Base-by-base conservation (phyloP, 306 rosid genomes). In the Vachellia collinsii region DNA sequence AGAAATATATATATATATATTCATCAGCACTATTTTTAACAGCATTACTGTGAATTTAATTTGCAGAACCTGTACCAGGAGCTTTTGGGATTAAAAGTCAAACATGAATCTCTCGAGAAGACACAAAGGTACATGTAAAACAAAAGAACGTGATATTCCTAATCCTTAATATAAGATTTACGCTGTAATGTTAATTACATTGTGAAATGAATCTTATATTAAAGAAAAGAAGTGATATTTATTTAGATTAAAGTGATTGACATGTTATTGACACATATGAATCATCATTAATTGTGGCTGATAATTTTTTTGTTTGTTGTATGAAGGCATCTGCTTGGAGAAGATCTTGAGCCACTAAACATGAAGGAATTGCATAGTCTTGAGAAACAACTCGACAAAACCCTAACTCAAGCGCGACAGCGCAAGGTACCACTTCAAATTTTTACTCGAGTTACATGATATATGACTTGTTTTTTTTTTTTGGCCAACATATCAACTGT, bases 301-400 rank as follows among this genome's bases (percentile, higher is more conserved):
- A 42, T 68, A 1, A 48, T 48, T 48, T 42, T 70, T 43, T 34
- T 34, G n/a, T 38, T 20, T 43, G 7, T 22, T 69, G 3, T 7
- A 29, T 80, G 64, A 74, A 94, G 98, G 92, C 88, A 92, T 61
- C 80, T 86, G 70, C 86, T 66, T 38, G 98, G 98, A 82, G 97
- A 94, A 90, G 93, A 92, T 72, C 92, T 94, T 63, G 93, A 88
- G 48, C 50, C 82, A 41, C 94, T 92, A 64, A 79, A 76, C 77
- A 37, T 87, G 67, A 91, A 88, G 68, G 97, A 92, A 63, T 76
- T 92, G 88, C 74, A 82, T 53, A 72, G 41, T 44, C 92, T 92
- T 13, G 97, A 92, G 87, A 89, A 88, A 74, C 91, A 83, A 79
- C 87, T 92, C 22, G 97, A 90, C 20, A 76, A 4, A 81, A 91